A percentile compares a stretch with the other conserved stretches of the same genome.
These are phyloP conservation scores for Fusarium lyarnte DNA, from an alignment of 2,329 filamentous ascomycete genomes.

Conservation along the genomic window DNA sequence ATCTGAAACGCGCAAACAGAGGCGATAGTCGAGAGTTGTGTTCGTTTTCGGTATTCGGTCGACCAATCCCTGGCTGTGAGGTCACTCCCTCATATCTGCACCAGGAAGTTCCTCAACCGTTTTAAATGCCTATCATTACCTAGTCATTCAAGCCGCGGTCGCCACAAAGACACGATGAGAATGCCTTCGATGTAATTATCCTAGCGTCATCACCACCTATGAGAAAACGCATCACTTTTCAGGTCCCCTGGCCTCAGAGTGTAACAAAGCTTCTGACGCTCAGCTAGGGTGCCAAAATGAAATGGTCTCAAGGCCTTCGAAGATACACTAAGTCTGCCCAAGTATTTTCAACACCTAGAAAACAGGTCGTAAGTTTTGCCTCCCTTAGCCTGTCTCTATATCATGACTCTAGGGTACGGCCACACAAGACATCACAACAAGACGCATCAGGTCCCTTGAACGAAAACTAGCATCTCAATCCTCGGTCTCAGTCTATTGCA, in stretches of 20 bases:
- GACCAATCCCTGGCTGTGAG: neutral
- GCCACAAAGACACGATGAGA: neutral
- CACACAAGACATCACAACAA: neutral
- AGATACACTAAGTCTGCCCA: no score
- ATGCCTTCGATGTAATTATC: neutral
- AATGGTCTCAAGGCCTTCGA: neutral
- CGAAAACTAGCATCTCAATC: neutral
- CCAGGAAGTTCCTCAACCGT: neutral
- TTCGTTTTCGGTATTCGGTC: neutral
- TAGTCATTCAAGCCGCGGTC: no score
- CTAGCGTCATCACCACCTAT: neutral
- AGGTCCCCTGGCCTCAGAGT: neutral
- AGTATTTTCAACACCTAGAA: neutral
- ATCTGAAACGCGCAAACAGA: neutral
- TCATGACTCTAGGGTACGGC: neutral
- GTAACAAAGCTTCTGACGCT: neutral
- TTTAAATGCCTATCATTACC: neutral
- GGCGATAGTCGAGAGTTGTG: neutral
- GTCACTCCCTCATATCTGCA: neutral
- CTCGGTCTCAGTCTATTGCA: slow-evolving; percentile 14
- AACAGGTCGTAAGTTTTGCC: neutral
- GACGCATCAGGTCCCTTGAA: neutral
- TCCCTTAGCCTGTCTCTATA: neutral
- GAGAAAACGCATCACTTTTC: neutral
- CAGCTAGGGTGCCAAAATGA: neutral